These are phyloP conservation scores for Xerophyta viscosa DNA, from an alignment of 106 monocot genomes.

Conservation along the genomic window DNA sequence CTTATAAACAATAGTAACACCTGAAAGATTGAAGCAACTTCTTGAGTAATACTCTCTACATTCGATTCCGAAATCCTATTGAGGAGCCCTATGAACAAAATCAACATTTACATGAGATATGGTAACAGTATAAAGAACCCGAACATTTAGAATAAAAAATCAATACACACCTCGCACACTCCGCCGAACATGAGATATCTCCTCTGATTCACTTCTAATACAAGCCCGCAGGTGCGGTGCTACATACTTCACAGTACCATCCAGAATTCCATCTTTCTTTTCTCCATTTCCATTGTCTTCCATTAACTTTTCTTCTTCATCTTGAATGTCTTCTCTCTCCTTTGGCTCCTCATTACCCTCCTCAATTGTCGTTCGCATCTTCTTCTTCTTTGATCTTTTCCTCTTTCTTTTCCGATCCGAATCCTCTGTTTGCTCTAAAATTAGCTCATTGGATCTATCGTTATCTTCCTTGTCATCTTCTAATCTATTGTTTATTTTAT, in stretches of 20 bases:
- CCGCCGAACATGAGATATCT: conserved; percentile 52
- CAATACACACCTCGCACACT: conserved; percentile 58
- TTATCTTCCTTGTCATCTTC: too few species aligned
- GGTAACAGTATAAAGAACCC: not conserved
- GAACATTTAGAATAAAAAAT: not conserved
- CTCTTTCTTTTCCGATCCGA: not conserved
- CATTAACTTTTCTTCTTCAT: not conserved
- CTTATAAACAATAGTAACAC: conserved; percentile 17
- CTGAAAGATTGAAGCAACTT: conserved; percentile 62
- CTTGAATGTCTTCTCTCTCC: not conserved
- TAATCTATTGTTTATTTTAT: too few species aligned
- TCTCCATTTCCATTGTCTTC: not conserved
- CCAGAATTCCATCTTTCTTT: not conserved
- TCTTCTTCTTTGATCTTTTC: not conserved
- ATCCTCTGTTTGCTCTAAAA: not conserved
- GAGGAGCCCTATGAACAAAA: conserved; percentile 39
- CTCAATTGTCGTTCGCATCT: not conserved
- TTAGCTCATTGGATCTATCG: too few species aligned
- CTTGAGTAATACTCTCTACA: conserved; percentile 68
- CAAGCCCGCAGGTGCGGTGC: conserved; percentile 51
- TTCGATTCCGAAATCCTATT: conserved; percentile 72
- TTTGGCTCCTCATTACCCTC: not conserved
- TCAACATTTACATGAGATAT: not conserved
- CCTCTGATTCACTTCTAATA: conserved; percentile 51
- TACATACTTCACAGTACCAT: conserved; percentile 39